A percentile compares a stretch with the other conserved stretches of the same genome.
phyloP scores from a whole-genome alignment of 108 stramenopile genomes.

The Licmophora abbreviata region DNA sequence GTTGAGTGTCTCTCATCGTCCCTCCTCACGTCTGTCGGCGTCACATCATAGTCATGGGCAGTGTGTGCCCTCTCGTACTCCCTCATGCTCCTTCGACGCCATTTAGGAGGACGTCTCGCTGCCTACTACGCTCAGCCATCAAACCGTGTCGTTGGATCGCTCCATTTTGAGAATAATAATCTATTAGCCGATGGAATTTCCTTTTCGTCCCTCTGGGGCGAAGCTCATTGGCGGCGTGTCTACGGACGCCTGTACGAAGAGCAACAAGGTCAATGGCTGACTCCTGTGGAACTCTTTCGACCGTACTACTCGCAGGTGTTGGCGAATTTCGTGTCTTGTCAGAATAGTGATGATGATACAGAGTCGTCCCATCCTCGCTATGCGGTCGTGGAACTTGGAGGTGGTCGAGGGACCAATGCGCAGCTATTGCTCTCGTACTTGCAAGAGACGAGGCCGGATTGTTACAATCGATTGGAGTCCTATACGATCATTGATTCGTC shows the following conservation, averaged over 20 bases:
- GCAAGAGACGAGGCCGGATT: constrained; percentile 23
- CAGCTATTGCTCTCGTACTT: constrained; percentile 47
- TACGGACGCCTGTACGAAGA: constrained; percentile 44
- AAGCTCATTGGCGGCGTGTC: constrained; percentile 69
- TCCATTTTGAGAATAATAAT: background rate
- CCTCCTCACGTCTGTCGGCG: no score
- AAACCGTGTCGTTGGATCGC: constrained; percentile 27
- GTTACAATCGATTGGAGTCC: constrained; percentile 38
- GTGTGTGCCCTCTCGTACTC: background rate
- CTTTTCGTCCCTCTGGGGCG: constrained; percentile 45
- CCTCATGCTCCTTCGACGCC: constrained; percentile 23
- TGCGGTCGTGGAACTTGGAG: constrained; percentile 74
- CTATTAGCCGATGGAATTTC: constrained; percentile 18
- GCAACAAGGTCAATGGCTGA: constrained; percentile 79
- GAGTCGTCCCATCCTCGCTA: background rate
- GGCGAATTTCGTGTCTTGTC: constrained; percentile 45
- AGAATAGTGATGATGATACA: background rate
- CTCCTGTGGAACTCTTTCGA: constrained; percentile 71
- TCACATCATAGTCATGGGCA: no score
- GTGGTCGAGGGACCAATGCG: constrained; percentile 82
- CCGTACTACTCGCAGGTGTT: constrained; percentile 66
- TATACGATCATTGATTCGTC: constrained; percentile 78
- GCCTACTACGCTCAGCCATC: constrained; percentile 47
- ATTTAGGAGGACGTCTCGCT: constrained; percentile 21
- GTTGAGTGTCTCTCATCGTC: no score